Conservation (phyloP, 1,284 basidiomycete species). For the Polyporus tsugae region DNA sequence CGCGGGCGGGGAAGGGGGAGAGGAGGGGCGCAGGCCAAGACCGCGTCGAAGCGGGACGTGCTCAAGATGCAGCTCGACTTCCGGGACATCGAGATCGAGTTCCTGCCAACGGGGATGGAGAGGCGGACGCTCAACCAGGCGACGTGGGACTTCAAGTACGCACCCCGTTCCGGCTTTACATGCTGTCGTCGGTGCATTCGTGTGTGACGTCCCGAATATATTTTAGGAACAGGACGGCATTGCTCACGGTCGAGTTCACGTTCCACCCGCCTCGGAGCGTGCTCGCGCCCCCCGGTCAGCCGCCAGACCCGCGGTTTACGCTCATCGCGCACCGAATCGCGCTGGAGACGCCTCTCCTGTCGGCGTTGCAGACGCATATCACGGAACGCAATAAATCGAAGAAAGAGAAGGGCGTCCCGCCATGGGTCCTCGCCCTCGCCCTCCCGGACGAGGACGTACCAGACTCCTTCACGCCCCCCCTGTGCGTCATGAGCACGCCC, state of each 20-base stretch:
- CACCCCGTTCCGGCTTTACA: neutral
- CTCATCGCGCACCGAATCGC: slow-evolving; percentile 71
- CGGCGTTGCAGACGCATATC: slow-evolving; percentile 55
- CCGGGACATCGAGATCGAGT: slow-evolving; percentile 75
- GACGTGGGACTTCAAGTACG: slow-evolving; percentile 82
- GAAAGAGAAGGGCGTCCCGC: slow-evolving; percentile 53
- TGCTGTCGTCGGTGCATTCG: neutral
- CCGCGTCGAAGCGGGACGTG: slow-evolving; percentile 63
- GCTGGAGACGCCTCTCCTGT: slow-evolving; percentile 57
- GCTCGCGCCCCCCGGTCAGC: slow-evolving; percentile 48
- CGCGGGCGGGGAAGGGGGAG: slow-evolving; percentile 38
- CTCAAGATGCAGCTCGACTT: slow-evolving; percentile 72
- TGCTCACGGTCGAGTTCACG: slow-evolving; percentile 77
- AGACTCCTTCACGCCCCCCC: slow-evolving; percentile 60
- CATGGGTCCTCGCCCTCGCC: slow-evolving; percentile 64
- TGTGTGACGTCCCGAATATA: slow-evolving; percentile 6
- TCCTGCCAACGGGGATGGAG: slow-evolving; percentile 87
- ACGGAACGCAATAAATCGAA: slow-evolving; percentile 50
- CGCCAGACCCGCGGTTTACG: slow-evolving; percentile 50
- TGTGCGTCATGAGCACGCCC: slow-evolving; percentile 64
- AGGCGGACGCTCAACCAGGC: slow-evolving; percentile 79
- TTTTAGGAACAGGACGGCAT: slow-evolving; percentile 67
- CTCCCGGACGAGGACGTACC: slow-evolving; percentile 61
- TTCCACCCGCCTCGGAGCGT: slow-evolving; percentile 61
- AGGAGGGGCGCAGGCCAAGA: slow-evolving; percentile 41